These are phyloP conservation scores for Phaseolus lunatus DNA, from an alignment of 306 rosid species.

Conservation along the genomic window DNA sequence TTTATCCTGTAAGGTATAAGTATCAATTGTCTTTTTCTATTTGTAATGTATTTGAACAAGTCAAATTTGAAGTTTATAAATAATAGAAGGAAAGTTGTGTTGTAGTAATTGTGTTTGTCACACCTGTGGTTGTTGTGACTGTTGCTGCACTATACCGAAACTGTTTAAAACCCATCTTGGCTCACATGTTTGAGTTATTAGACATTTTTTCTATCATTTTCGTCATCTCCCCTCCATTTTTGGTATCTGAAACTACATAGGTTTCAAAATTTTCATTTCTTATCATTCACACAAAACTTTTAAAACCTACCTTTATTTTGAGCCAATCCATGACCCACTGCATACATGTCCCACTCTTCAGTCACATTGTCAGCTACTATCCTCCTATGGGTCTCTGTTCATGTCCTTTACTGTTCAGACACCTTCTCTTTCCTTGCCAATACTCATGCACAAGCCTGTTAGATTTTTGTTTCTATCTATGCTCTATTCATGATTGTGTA, in stretches of 20 bases:
- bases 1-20: conserved; percentile 13
- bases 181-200: background rate
- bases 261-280: conserved; percentile 18
- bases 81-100: conserved; percentile 15
- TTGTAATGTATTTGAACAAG: background rate
- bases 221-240: background rate
- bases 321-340: background rate
- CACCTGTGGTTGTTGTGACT: background rate
- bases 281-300: background rate
- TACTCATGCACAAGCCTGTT: background rate
- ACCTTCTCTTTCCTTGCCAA: background rate
- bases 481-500: background rate
- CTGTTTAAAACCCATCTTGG: background rate
- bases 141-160: background rate
- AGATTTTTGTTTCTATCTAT: conserved; percentile 4
- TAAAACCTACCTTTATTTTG: background rate
- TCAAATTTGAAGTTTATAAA: background rate
- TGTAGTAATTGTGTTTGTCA: conserved; percentile 24
- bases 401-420: background rate
- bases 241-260: background rate
- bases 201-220: background rate
- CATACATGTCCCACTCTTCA: background rate
- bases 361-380: background rate
- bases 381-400: background rate
- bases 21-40: conserved; percentile 8